Conservation (phyloP, 2,329 filamentous ascomycete genomes). For the Neonectria sp. region DNA sequence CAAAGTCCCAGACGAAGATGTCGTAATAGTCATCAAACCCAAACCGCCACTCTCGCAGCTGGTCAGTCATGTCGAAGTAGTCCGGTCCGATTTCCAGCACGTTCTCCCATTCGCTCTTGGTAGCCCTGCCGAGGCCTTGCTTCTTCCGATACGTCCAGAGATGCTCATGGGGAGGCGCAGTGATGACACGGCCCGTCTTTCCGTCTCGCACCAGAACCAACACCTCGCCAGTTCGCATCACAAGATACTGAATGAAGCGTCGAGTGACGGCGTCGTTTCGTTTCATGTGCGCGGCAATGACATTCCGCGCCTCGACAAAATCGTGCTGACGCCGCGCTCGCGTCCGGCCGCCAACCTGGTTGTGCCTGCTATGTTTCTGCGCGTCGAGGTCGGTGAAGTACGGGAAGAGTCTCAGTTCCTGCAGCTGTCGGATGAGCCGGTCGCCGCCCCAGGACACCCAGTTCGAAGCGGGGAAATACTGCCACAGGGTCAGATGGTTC, state of each 20-base stretch:
- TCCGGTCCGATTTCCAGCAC: constrained; percentile 42
- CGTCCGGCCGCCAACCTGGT: constrained; percentile 40
- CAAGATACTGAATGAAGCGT: constrained; percentile 49
- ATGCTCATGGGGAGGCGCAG: constrained; percentile 43
- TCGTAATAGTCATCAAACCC: constrained; percentile 49
- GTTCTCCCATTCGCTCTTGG: constrained; percentile 47
- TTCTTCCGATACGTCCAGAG: constrained; percentile 48
- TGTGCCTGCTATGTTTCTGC: constrained; percentile 31
- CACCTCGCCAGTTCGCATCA: constrained; percentile 46
- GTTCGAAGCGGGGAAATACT: constrained; percentile 49
- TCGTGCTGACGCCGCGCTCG: constrained; percentile 43
- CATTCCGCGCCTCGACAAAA: constrained; percentile 47
- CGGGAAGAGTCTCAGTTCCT: constrained; percentile 47
- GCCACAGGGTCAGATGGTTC: constrained; percentile 43
- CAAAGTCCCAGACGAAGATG: constrained; percentile 49
- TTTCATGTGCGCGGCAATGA: constrained; percentile 50
- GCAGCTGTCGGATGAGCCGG: constrained; percentile 44
- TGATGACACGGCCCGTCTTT: constrained; percentile 49
- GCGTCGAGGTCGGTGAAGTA: constrained; percentile 48
- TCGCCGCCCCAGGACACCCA: constrained; percentile 44
- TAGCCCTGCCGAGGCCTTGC: constrained; percentile 44
- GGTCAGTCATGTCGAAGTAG: constrained; percentile 45
- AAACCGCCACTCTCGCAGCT: constrained; percentile 46
- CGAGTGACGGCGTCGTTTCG: constrained; percentile 46
- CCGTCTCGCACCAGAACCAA: constrained; percentile 49